Conservation (phyloP, 495 filamentous ascomycete genomes). For the Usnea hakonensis region DNA sequence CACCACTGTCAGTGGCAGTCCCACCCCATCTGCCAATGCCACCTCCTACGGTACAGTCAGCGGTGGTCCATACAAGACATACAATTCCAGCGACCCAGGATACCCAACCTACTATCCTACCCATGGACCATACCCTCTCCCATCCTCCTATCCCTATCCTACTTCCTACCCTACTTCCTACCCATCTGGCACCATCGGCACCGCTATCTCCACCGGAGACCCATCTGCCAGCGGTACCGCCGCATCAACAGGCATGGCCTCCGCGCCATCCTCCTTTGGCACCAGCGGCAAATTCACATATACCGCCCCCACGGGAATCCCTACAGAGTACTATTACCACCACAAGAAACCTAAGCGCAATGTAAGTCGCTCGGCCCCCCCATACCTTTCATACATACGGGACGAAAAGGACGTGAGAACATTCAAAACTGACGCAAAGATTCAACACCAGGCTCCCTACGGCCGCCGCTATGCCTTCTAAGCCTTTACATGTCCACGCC, state of each 20-base stretch:
- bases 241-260: background rate
- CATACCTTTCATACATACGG: background rate
- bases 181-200: background rate
- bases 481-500: background rate
- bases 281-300: background rate
- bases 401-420: background rate
- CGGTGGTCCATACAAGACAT: background rate
- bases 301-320: conserved; percentile 1
- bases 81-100: background rate
- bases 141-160: background rate
- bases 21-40: background rate
- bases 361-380: background rate
- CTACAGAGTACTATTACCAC: background rate
- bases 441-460: background rate
- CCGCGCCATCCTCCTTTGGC: background rate
- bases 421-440: background rate
- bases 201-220: background rate
- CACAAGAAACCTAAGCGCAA: background rate
- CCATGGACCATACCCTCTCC: conserved; percentile 1
- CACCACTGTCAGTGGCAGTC: conserved; percentile 1
- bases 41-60: background rate
- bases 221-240: too few species aligned
- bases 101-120: background rate
- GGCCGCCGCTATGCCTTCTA: background rate
- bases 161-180: background rate